Evolutionary conservation across 1,284 basidiomycete genomes (phyloP).

Genomic region (Rhodotorula sp.): DNA sequence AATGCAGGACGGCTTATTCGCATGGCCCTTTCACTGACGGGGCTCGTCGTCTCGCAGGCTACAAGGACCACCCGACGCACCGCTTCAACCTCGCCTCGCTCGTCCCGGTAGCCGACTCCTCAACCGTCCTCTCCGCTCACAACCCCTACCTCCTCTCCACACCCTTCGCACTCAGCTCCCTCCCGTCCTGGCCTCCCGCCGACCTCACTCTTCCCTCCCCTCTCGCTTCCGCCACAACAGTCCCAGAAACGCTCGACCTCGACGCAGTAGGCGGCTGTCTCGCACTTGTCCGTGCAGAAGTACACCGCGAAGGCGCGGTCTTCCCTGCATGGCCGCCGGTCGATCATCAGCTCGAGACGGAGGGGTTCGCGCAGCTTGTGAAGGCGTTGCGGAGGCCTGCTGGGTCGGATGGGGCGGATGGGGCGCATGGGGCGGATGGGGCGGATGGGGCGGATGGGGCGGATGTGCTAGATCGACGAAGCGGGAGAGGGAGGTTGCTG

Average conservation of each 20-base stretch:
- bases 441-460: background rate
- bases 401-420: background rate
- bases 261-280: conserved; percentile 36
- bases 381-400: background rate
- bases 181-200: background rate
- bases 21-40: background rate
- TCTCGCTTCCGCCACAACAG: background rate
- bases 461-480: background rate
- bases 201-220: background rate
- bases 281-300: conserved; percentile 17
- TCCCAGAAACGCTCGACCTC: conserved; percentile 13
- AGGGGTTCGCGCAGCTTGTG: conserved; percentile 26
- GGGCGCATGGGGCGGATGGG: background rate
- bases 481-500: conserved; percentile 13
- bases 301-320: conserved; percentile 29
- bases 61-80: conserved; percentile 16
- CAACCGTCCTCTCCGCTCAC: background rate
- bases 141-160: conserved; percentile 1
- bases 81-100: conserved; percentile 32
- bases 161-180: background rate
- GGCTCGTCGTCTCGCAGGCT: conserved; percentile 9
- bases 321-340: conserved; percentile 36
- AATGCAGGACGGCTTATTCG: background rate
- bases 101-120: conserved; percentile 2
- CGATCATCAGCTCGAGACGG: conserved; percentile 32